Evolutionary conservation across 805 yeast genomes (phyloP).

Genomic region (Saturnispora mendoncae): DNA sequence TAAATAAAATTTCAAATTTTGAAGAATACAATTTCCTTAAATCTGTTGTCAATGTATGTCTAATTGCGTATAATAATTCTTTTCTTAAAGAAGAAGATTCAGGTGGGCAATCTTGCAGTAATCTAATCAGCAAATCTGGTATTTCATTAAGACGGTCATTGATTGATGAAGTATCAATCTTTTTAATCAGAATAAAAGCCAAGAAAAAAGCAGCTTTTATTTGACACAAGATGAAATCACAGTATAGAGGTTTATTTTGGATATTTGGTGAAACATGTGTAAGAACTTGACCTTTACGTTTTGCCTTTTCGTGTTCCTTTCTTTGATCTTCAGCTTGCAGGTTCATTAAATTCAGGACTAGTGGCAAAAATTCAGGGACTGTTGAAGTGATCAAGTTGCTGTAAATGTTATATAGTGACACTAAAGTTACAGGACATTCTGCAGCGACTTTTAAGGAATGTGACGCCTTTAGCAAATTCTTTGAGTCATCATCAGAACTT

Average conservation of each 20-base stretch:
- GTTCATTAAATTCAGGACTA: constrained; percentile 62
- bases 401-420: constrained; percentile 80
- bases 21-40: constrained; percentile 76
- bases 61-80: constrained; percentile 85
- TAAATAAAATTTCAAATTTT: constrained; percentile 74
- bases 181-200: constrained; percentile 85
- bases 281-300: constrained; percentile 46
- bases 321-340: constrained; percentile 79
- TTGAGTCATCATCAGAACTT: constrained; percentile 32
- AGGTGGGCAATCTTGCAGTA: constrained; percentile 91
- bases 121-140: constrained; percentile 78
- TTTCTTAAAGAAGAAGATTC: constrained; percentile 87
- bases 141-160: constrained; percentile 53
- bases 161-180: constrained; percentile 61
- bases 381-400: constrained; percentile 64
- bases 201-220: constrained; percentile 93
- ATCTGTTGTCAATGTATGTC: constrained; percentile 90
- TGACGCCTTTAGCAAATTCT: constrained; percentile 57
- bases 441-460: constrained; percentile 83
- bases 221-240: constrained; percentile 86
- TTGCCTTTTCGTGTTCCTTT: constrained; percentile 50
- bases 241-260: constrained; percentile 66
- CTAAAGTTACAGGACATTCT: constrained; percentile 97
- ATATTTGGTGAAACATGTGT: constrained; percentile 71
- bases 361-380: constrained; percentile 70